Evolutionary conservation across 495 filamentous ascomycete species (phyloP), one percentile per base, ranked within the genome.

Genomic region (Lophium mytilinum): DNA sequence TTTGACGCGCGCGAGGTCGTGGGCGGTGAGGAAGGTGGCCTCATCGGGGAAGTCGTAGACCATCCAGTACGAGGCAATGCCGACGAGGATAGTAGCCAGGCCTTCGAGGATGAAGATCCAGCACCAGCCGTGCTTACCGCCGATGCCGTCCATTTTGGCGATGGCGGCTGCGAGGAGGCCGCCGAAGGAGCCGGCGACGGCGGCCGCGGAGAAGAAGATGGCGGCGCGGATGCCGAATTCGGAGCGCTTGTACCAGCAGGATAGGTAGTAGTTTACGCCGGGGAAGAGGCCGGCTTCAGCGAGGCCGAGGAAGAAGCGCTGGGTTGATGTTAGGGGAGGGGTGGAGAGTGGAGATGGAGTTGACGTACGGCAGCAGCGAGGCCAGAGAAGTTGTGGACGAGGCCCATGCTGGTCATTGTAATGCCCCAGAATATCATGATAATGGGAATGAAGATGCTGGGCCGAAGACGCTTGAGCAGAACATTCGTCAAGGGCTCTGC

Each of bases 181-280:
- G 69, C 90, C 90, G 54, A 95, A 95, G 1, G 88, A 90, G 0
- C 90, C 90, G 2, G 88, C 85, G 0, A 94, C 67, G 1, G 90
- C 88, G 0, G 90, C 90, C 0, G 90, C 87, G 5, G 86, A 90
- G 73, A 94, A 95, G 77, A 97, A 96, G 52, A 96, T 87, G 37
- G 90, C 91, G 64, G 82, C 80, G 8, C 82, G 76, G 14, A 87
- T 76, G 37, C 90, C 90, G 50, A 94, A 85, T 56, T 95, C 90
- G 40, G 76, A 78, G 8, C 90, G 82, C 66, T 82, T 88, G 66
- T 94, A 95, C 83, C 89, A 93, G 70, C 88, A 91, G 0, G 85
- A 88, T 1, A 95, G 75, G 67, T 92, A 94, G 68, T 91, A 95
- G 63, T 87, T 89, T 6, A 96, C 81, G 3, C 92, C 92, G 0